Evolutionary conservation across 164 flowering plant genomes (phyloP), one percentile per base, ranked within the genome.

Genomic region (Taxillus chinensis): DNA sequence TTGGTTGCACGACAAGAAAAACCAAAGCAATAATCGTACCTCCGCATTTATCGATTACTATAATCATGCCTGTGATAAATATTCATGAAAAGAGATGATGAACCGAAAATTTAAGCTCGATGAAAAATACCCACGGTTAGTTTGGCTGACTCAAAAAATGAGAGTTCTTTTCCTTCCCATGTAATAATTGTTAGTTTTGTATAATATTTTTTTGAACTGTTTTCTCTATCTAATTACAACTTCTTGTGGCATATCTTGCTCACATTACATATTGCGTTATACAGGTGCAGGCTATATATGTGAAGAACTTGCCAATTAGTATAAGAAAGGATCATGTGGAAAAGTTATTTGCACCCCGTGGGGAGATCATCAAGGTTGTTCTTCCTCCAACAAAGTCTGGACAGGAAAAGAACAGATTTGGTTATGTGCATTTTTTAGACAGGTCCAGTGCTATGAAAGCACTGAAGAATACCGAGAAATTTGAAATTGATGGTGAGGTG

Each of bases 61-160:
- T 58, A 90, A 93, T 69, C 83, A 83, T 80, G 90, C 93, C 43
- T 92, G 98, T 79, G 98, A 97, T 39, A 96, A 90, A 65, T 86
- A 85, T 78, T 80, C 96, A 41, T 83, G 88, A 65, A 78, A 86
- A 62, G 83, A 79, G 75, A 87, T 92, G 98, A 79, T 80, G 49
- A 79, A 71, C 53, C 81, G 92, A 62, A 72, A 81, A 58, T 92
- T 92, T 68, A 87, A 87, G 81, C 86, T 92, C 27, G 92, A 80
- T 41, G 78, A 69, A 86, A 84, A 74, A 79, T 86, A 65, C 96
- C 93, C 50, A 92, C 93, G 15, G 89, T 88, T 55, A 90, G 87
- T 67, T 90, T 96, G 98, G 96, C 96, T 65, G 98, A 92, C 62
- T 86, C 92, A 4, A 86, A 75, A 73, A 83, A 70, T 76, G 77